Percentiles rank a stretch among this genome's conserved stretches.
These are phyloP conservation scores for Vitis cinerea DNA, from an alignment of 164 flowering plant species.

Conservation along the genomic window DNA sequence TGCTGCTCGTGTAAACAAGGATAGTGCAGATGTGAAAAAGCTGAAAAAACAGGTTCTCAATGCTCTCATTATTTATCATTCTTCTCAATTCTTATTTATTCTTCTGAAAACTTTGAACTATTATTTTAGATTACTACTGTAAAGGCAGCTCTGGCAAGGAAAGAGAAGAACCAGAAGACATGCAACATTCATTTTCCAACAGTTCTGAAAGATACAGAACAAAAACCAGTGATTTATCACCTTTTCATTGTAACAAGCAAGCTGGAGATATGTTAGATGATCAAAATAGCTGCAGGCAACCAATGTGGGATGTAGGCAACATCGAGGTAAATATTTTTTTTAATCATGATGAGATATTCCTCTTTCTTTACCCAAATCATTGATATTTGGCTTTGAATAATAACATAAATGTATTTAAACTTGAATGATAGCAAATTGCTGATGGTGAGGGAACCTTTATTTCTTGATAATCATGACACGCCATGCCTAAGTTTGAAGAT, in stretches of 20 bases:
- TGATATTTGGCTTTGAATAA: not conserved
- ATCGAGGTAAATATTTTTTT: slow-evolving; percentile 36
- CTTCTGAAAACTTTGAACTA: not conserved
- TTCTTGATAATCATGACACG: too few species aligned
- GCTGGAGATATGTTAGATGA: slow-evolving; percentile 17
- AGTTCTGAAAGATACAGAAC: slow-evolving; percentile 29
- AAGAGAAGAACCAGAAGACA: slow-evolving; percentile 34
- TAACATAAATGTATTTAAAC: not conserved
- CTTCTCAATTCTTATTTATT: not conserved
- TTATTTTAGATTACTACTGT: slow-evolving; percentile 52
- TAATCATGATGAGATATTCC: not conserved
- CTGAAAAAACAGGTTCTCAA: slow-evolving; percentile 56
- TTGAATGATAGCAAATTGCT: not conserved
- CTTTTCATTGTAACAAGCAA: slow-evolving; percentile 28
- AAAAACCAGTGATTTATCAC: slow-evolving; percentile 31
- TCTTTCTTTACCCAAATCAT: not conserved
- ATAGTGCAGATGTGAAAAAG: slow-evolving; percentile 49
- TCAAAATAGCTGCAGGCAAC: slow-evolving; percentile 37
- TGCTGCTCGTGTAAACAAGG: slow-evolving; percentile 61
- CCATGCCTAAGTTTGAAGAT: too few species aligned
- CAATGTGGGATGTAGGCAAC: slow-evolving; percentile 59
- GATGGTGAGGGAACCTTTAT: too few species aligned
- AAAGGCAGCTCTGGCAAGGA: slow-evolving; percentile 59
- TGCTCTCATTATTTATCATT: not conserved
- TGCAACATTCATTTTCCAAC: slow-evolving; percentile 17